Conservation (phyloP, 2,329 filamentous ascomycete species). For the Ophiobolus disseminans region DNA sequence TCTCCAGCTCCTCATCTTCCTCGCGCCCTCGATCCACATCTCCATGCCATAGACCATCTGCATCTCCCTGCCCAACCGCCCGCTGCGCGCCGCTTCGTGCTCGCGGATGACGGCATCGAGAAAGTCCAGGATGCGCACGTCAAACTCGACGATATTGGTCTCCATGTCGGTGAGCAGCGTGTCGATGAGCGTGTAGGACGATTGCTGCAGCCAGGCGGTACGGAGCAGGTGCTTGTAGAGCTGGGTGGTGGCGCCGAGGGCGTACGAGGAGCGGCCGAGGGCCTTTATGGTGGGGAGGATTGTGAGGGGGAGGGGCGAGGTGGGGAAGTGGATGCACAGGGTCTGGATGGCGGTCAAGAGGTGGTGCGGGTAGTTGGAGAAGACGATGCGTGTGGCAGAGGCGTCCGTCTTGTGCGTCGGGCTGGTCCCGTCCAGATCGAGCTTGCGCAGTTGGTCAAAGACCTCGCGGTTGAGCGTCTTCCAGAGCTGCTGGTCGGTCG, state of each 20-base stretch:
- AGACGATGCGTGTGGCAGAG: conserved; percentile 62
- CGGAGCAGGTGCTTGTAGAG: conserved; percentile 73
- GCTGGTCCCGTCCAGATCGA: conserved; percentile 58
- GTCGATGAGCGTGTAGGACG: conserved; percentile 64
- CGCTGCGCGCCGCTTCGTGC: conserved; percentile 26
- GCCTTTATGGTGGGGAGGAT: conserved; percentile 72
- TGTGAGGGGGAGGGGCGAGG: conserved; percentile 66
- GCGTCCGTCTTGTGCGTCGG: not conserved
- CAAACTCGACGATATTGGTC: conserved; percentile 65
- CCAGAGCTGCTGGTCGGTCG: conserved; percentile 72
- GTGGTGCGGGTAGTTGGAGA: conserved; percentile 69
- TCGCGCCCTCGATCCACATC: conserved; percentile 36
- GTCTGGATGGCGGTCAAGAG: conserved; percentile 64
- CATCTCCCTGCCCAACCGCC: conserved; percentile 34
- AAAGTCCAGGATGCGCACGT: conserved; percentile 55
- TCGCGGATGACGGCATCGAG: conserved; percentile 46
- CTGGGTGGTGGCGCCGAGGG: conserved; percentile 72
- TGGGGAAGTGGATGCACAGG: conserved; percentile 65
- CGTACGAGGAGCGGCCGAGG: conserved; percentile 72
- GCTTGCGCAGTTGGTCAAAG: conserved; percentile 64
- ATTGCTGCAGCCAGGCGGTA: conserved; percentile 67
- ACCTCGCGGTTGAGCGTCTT: conserved; percentile 70
- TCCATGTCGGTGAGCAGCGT: conserved; percentile 71
- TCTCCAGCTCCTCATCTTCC: conserved; percentile 43
- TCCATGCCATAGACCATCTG: conserved; percentile 47